Percentiles rank a stretch among this genome's conserved stretches.
Conservation (phyloP, 2,329 filamentous ascomycete genomes). For the Fusarium sp. region DNA sequence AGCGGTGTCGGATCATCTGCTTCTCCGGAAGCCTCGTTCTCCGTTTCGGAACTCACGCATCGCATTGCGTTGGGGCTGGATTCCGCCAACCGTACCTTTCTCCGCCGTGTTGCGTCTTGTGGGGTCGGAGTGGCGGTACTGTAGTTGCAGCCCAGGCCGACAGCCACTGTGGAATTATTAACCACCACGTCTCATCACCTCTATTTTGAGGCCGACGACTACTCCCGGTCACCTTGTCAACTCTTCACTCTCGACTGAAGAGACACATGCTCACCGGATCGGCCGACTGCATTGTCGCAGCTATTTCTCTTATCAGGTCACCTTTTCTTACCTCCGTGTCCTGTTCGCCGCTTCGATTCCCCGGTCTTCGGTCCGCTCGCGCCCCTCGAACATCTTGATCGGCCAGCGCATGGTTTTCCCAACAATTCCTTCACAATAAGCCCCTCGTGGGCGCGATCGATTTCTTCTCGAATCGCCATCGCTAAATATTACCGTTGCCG, state of each 20-base stretch:
- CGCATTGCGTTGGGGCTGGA: neutral
- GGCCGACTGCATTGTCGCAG: neutral
- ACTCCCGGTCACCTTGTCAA: slow-evolving; percentile 2
- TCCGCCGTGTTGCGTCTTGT: slow-evolving; percentile 6
- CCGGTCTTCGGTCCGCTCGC: slow-evolving; percentile 16
- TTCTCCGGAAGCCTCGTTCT: neutral
- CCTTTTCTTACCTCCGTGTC: neutral
- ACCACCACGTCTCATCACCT: slow-evolving; percentile 45
- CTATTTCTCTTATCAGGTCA: no score
- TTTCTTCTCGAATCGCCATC: slow-evolving; percentile 34
- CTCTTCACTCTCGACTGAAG: neutral
- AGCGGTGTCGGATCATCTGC: slow-evolving; percentile 24
- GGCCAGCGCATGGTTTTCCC: slow-evolving; percentile 39
- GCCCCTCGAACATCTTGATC: slow-evolving; percentile 23
- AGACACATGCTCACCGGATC: neutral
- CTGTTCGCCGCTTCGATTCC: neutral
- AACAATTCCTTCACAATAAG: slow-evolving; percentile 36
- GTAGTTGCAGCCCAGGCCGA: slow-evolving; percentile 31
- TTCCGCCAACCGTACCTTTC: slow-evolving; percentile 2
- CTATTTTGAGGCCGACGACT: slow-evolving; percentile 6
- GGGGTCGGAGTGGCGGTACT: slow-evolving; percentile 36
- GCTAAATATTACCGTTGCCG: slow-evolving; percentile 12
- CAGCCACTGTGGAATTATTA: slow-evolving; percentile 32
- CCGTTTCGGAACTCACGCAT: slow-evolving; percentile 1
- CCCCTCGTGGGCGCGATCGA: slow-evolving; percentile 47